Evolutionary conservation across 2,329 filamentous ascomycete species (phyloP).

Genomic region (Sporothrix sp.): DNA sequence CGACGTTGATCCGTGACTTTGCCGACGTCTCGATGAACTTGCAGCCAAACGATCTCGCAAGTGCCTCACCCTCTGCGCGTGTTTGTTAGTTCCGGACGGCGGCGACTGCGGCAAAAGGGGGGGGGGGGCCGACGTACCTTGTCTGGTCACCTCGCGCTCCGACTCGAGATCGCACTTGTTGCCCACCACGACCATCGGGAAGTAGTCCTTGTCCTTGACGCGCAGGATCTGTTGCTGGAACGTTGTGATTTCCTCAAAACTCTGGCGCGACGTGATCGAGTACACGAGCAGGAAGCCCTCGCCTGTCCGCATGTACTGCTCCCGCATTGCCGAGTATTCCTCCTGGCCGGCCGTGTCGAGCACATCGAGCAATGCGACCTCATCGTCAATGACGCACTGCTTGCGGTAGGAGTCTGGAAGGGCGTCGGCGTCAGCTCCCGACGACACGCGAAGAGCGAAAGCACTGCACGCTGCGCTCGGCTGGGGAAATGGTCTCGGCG

Average conservation of each 20-base stretch:
- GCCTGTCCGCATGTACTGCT: conserved; percentile 99
- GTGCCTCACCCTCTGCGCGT: conserved; percentile 69
- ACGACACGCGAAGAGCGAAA: no score
- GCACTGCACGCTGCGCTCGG: no score
- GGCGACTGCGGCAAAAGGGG: no score
- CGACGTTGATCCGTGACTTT: conserved; percentile 95
- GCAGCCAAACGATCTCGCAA: conserved; percentile 84
- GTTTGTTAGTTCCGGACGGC: not conserved
- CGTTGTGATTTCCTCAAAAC: conserved; percentile 95
- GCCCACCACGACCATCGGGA: conserved; percentile 96
- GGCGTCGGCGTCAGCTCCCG: no score
- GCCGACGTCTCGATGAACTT: conserved; percentile 99
- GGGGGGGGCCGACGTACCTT: conserved; percentile 77
- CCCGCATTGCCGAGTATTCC: conserved; percentile 98
- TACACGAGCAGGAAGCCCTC: conserved; percentile 97
- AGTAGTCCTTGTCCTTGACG: conserved; percentile 99
- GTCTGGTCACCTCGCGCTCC: conserved; percentile 82
- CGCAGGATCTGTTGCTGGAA: conserved; percentile 98
- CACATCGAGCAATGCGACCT: conserved; percentile 94
- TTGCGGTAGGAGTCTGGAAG: conserved; percentile 99
- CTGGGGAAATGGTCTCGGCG: no score
- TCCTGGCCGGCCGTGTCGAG: conserved; percentile 97
- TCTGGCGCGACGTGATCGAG: conserved; percentile 94
- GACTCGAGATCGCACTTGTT: conserved; percentile 98
- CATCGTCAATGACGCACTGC: conserved; percentile 98